These are phyloP conservation scores for Tothia fuscella DNA, from an alignment of 2,329 filamentous ascomycete genomes.

Conservation along the genomic window DNA sequence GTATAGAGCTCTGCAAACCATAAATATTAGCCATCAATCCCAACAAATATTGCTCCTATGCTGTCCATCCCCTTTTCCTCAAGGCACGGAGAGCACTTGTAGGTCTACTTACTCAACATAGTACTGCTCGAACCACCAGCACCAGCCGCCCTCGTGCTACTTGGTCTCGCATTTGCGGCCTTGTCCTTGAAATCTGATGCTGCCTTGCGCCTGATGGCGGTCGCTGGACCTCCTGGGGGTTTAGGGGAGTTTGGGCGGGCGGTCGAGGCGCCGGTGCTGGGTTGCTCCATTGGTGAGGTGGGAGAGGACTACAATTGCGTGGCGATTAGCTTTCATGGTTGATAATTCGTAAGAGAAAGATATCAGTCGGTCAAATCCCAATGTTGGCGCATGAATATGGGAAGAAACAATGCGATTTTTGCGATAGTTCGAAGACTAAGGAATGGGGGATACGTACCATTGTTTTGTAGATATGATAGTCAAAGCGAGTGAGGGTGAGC, in stretches of 20 bases:
- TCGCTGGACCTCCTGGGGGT: constrained; percentile 85
- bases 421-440: too few relatives aligned
- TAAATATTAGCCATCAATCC: background rate
- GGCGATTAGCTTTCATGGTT: background rate
- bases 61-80: background rate
- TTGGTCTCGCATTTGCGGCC: constrained; percentile 83
- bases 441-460: too few relatives aligned
- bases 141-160: constrained; percentile 83
- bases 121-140: constrained; percentile 95
- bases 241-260: constrained; percentile 76
- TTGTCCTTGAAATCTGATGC: constrained; percentile 97
- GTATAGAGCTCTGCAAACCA: constrained; percentile 73
- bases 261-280: constrained; percentile 51
- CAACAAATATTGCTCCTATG: background rate
- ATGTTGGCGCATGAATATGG: too few relatives aligned
- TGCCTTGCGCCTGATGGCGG: constrained; percentile 86
- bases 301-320: constrained; percentile 6
- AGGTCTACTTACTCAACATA: constrained; percentile 73
- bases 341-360: too few relatives aligned
- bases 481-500: too few relatives aligned
- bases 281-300: constrained; percentile 6
- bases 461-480: too few relatives aligned
- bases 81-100: background rate
- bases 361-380: too few relatives aligned
- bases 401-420: too few relatives aligned